Evolutionary conservation across 2,329 filamentous ascomycete genomes (phyloP).

Genomic region (Daldinia sp.): DNA sequence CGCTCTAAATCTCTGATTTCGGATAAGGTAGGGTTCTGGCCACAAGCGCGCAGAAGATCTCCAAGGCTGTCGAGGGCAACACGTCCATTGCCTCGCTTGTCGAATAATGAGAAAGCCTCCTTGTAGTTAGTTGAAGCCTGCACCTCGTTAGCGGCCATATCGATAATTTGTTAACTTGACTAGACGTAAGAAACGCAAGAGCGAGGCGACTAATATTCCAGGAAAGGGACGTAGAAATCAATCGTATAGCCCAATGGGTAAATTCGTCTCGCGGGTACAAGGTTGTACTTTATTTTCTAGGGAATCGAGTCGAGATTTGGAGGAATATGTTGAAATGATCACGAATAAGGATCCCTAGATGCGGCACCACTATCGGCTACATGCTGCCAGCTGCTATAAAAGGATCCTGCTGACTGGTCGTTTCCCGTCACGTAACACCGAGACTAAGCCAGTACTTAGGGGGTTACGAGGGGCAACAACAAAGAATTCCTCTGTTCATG

Average conservation of each 20-base stretch:
- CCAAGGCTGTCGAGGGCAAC: conserved; percentile 87
- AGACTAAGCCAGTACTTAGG: conserved; percentile 44
- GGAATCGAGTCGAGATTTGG: conserved; percentile 16
- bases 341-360: conserved; percentile 15
- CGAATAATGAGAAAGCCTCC: conserved; percentile 99
- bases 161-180: conserved; percentile 25
- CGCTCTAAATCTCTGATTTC: conserved; percentile 95
- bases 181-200: conserved; percentile 22
- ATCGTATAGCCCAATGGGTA: conserved; percentile 3
- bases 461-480: conserved; percentile 39
- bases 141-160: conserved; percentile 47
- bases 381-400: conserved; percentile 15
- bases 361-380: conserved; percentile 13
- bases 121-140: conserved; percentile 97
- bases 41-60: conserved; percentile 93
- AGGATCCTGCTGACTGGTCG: conserved; percentile 39
- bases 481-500: conserved; percentile 38
- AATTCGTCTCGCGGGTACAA: conserved; percentile 4
- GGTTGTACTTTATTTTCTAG: conserved; percentile 18
- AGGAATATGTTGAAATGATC: conserved; percentile 10
- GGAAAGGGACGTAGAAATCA: not conserved
- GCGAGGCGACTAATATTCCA: not conserved
- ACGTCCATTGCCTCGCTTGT: conserved; percentile 97
- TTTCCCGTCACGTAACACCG: conserved; percentile 33
- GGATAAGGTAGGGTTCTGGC: conserved; percentile 94